These are phyloP conservation scores for Apiospora koreana DNA, from an alignment of 2,329 filamentous ascomycete species.

Conservation along the genomic window DNA sequence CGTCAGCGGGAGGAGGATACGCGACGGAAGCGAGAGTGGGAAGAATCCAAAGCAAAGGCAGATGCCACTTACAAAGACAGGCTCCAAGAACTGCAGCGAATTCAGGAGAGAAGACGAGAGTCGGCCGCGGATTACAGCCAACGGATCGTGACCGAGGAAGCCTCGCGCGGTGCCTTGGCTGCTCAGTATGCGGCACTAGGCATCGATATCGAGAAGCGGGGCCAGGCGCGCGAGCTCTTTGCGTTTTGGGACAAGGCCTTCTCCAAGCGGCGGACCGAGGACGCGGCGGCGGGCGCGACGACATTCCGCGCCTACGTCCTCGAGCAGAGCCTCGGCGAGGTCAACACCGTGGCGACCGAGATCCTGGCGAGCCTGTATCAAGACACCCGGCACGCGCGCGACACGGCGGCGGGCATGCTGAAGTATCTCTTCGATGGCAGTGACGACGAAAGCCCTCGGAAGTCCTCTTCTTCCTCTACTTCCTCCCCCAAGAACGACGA, in stretches of 20 bases:
- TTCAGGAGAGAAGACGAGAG: neutral
- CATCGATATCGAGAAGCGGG: neutral
- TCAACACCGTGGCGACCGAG: conserved; percentile 28
- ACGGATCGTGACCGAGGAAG: neutral
- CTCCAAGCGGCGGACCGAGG: conserved; percentile 20
- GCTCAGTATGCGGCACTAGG: neutral
- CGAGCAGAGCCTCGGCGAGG: conserved; percentile 27
- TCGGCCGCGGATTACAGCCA: neutral
- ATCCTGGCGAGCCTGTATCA: conserved; percentile 32
- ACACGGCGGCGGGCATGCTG: conserved; percentile 5
- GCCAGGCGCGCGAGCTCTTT: conserved; percentile 21
- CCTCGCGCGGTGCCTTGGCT: neutral
- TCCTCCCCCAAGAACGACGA: neutral
- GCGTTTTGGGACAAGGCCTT: conserved; percentile 30
- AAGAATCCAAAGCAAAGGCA: neutral
- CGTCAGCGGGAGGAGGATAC: neutral
- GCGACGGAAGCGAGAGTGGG: neutral
- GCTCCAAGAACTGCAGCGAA: neutral
- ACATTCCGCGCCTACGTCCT: conserved; percentile 30
- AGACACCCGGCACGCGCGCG: conserved; percentile 21
- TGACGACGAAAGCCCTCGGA: neutral
- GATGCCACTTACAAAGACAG: neutral
- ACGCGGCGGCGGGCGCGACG: conserved; percentile 12
- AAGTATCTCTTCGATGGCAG: neutral
- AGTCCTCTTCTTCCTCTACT: neutral